phyloP scores from a whole-genome alignment of 2,329 filamentous ascomycete species.

The Davidsoniella australis region DNA sequence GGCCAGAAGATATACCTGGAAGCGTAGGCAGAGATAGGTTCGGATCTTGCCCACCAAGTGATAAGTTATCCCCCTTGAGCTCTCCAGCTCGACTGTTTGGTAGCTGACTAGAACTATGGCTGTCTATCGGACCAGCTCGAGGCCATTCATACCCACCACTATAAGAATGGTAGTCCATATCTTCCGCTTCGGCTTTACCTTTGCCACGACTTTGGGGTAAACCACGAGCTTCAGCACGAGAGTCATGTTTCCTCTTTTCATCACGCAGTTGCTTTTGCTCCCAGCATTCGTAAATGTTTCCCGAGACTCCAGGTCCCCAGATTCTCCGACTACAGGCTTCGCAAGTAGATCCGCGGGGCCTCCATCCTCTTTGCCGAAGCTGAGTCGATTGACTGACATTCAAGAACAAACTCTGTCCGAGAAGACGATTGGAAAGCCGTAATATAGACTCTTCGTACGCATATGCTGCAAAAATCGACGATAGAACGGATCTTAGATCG shows the following conservation, averaged over 20 bases:
- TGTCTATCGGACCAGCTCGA: neutral
- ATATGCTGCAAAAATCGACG: slow-evolving; percentile 87
- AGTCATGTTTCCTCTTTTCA: slow-evolving; percentile 27
- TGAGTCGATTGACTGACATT: slow-evolving; percentile 59
- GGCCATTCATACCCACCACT: slow-evolving; percentile 21
- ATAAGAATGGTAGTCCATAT: slow-evolving; percentile 17
- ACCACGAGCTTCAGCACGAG: slow-evolving; percentile 21
- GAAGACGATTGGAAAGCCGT: slow-evolving; percentile 63
- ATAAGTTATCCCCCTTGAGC: slow-evolving; percentile 11
- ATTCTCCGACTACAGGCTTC: slow-evolving; percentile 67
- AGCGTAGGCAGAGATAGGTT: neutral
- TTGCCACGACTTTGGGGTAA: slow-evolving; percentile 29
- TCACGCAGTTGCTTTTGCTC: slow-evolving; percentile 41
- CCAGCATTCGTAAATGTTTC: slow-evolving; percentile 68
- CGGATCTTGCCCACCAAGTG: neutral
- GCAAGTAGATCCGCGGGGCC: slow-evolving; percentile 70
- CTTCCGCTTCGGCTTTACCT: slow-evolving; percentile 33
- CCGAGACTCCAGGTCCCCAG: slow-evolving; percentile 77
- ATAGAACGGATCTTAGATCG: slow-evolving; percentile 68
- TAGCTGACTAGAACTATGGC: neutral
- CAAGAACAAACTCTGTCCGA: slow-evolving; percentile 78
- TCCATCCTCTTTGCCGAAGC: slow-evolving; percentile 72
- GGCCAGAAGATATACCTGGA: neutral
- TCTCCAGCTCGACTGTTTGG: neutral
- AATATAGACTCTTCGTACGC: slow-evolving; percentile 88